phyloP scores from a whole-genome alignment of 83 land plant species.

The Thuja plicata region DNA sequence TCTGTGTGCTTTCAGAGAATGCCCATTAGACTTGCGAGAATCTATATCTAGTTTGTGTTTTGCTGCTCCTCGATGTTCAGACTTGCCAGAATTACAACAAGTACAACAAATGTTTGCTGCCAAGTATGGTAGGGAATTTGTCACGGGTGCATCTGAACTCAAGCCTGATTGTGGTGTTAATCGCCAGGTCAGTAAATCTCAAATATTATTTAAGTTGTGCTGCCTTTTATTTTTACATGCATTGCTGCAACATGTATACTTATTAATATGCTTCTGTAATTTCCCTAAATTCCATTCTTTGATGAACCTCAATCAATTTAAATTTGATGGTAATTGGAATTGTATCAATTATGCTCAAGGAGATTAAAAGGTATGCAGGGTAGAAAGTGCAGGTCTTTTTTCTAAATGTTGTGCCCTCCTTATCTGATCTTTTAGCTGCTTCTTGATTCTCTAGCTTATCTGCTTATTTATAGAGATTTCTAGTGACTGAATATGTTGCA shows the following conservation, averaged over 20 bases:
- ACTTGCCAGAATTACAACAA: conserved; percentile 62
- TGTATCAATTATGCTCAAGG: not conserved
- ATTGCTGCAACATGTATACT: not conserved
- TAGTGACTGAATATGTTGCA: not conserved
- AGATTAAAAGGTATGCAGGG: not conserved
- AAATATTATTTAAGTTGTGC: not conserved
- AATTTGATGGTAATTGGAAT: not conserved
- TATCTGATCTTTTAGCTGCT: not conserved
- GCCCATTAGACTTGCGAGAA: conserved; percentile 76
- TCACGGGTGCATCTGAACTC: conserved; percentile 70
- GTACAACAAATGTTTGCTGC: conserved; percentile 61
- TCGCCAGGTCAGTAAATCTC: conserved; percentile 55
- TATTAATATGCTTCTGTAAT: not conserved
- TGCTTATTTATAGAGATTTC: not conserved
- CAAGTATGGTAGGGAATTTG: conserved; percentile 84
- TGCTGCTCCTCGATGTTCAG: conserved; percentile 83
- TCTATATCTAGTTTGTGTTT: conserved; percentile 74
- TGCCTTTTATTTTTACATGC: not conserved
- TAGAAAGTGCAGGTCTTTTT: not conserved
- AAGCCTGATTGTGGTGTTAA: conserved; percentile 86
- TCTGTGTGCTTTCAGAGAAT: conserved; percentile 47
- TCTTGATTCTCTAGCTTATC: not conserved
- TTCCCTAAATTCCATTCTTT: not conserved
- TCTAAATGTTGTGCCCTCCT: not conserved
- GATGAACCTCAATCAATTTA: not conserved